A percentile compares a stretch with the other conserved stretches of the same genome.
Conservation (phyloP, 1,284 basidiomycete genomes). For the Wolfiporia cocos region DNA sequence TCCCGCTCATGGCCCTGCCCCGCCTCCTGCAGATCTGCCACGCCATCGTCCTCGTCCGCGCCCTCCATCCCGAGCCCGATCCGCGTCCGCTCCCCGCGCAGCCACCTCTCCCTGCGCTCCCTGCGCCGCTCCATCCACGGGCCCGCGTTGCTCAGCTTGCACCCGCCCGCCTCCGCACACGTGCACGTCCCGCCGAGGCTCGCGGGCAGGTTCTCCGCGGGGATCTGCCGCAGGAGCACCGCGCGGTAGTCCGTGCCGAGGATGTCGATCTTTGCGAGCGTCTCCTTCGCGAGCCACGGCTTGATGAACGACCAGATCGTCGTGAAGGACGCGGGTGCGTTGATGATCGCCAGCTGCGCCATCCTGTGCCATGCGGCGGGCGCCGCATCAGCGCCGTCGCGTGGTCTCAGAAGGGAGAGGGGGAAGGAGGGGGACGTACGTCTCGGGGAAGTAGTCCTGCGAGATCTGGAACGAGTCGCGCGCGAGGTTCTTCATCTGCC, state of each 20-base stretch:
- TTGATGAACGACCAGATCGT: conserved; percentile 64
- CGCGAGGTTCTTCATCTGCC: conserved; percentile 63
- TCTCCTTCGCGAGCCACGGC: conserved; percentile 69
- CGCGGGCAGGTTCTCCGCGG: conserved; percentile 44
- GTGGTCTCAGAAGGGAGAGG: neutral
- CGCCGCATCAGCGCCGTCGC: too few species aligned
- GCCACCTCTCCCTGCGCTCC: conserved; percentile 41
- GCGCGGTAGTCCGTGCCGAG: conserved; percentile 52
- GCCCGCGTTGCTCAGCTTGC: conserved; percentile 53
- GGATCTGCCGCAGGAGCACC: conserved; percentile 47
- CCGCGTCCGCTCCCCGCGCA: conserved; percentile 20
- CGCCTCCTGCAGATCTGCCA: conserved; percentile 1
- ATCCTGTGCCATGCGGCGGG: conserved; percentile 34
- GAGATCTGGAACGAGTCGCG: conserved; percentile 61
- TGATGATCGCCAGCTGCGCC: conserved; percentile 63
- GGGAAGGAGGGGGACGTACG: conserved; percentile 35
- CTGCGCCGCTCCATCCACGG: conserved; percentile 62
- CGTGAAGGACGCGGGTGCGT: conserved; percentile 65
- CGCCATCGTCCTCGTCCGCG: conserved; percentile 10
- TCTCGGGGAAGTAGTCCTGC: conserved; percentile 72
- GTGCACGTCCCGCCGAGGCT: conserved; percentile 45
- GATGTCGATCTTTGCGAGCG: conserved; percentile 57
- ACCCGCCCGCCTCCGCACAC: conserved; percentile 49
- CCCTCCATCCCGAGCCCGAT: conserved; percentile 14
- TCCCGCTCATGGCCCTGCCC: neutral